Evolutionary conservation across 495 filamentous ascomycete species (phyloP).

Genomic region (Hypoxylon perforatum): DNA sequence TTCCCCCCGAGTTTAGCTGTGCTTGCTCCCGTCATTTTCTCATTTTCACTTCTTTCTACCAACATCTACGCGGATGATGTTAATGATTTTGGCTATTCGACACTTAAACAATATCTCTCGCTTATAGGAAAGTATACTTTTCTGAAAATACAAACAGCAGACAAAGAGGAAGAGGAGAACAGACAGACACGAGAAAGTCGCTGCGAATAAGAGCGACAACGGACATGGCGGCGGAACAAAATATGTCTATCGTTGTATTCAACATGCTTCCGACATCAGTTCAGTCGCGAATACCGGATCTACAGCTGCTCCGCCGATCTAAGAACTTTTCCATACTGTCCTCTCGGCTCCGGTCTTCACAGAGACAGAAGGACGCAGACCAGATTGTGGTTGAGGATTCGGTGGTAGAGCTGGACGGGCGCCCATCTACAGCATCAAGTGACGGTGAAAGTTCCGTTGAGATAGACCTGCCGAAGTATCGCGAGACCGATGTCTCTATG

Average conservation of each 20-base stretch:
- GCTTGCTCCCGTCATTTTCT: too few species aligned
- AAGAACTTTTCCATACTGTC: slow-evolving; percentile 34
- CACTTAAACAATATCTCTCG: slow-evolving; percentile 3
- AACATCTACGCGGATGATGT: too few species aligned
- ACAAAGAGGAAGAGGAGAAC: not conserved
- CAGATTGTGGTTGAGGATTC: slow-evolving; percentile 20
- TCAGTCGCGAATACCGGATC: slow-evolving; percentile 41
- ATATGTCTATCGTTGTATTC: slow-evolving; percentile 43
- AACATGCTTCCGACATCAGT: slow-evolving; percentile 45
- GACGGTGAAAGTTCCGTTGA: slow-evolving; percentile 4
- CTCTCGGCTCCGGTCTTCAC: slow-evolving; percentile 15
- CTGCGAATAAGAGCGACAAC: not conserved
- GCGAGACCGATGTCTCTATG: not conserved
- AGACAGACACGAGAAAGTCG: not conserved
- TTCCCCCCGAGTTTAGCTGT: too few species aligned
- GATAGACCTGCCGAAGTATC: slow-evolving; percentile 2
- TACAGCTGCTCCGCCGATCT: slow-evolving; percentile 42
- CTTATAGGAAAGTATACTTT: not conserved
- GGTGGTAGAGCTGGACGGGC: slow-evolving; percentile 24
- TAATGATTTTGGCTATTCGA: not conserved
- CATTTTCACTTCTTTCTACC: too few species aligned
- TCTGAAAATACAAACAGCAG: too few species aligned
- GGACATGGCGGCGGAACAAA: slow-evolving; percentile 39
- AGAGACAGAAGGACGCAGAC: slow-evolving; percentile 20
- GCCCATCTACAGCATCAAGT: slow-evolving; percentile 5